A percentile compares a stretch with the other conserved stretches of the same genome.
phyloP scores from a whole-genome alignment of 805 yeast genomes.

The Yarrowia sp. region DNA sequence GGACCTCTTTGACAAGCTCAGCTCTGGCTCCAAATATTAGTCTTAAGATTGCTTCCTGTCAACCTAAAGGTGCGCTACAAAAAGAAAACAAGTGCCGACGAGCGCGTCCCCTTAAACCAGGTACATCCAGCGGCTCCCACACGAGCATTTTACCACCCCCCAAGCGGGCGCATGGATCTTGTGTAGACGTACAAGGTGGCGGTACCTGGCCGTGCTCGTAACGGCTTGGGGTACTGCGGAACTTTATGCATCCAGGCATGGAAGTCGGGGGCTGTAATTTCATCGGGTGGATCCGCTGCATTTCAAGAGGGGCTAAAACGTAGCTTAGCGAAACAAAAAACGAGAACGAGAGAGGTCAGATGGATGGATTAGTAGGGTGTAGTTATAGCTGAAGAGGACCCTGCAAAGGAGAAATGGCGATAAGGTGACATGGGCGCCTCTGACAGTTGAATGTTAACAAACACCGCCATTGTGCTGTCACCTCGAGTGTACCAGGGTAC shows the following conservation, averaged over 20 bases:
- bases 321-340: conserved; percentile 1
- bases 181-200: background rate
- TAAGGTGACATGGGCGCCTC: background rate
- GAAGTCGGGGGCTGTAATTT: background rate
- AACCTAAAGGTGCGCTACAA: background rate
- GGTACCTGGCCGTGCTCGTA: background rate
- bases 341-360: background rate
- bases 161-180: too few relatives aligned
- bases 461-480: background rate
- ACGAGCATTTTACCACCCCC: too few relatives aligned
- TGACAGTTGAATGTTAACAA: background rate
- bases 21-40: background rate
- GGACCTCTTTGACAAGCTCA: background rate
- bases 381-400: background rate
- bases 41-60: conserved; percentile 18
- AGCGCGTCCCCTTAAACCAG: conserved; percentile 1
- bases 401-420: background rate
- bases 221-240: conserved; percentile 8
- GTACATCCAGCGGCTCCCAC: background rate
- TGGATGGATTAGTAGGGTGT: background rate
- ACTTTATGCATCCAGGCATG: conserved; percentile 11
- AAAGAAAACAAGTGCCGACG: background rate
- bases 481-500: too few relatives aligned
- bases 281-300: conserved; percentile 21
- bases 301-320: conserved; percentile 16